Evolutionary conservation across 2,329 filamentous ascomycete genomes (phyloP).

Genomic region (Fusarium sp.): DNA sequence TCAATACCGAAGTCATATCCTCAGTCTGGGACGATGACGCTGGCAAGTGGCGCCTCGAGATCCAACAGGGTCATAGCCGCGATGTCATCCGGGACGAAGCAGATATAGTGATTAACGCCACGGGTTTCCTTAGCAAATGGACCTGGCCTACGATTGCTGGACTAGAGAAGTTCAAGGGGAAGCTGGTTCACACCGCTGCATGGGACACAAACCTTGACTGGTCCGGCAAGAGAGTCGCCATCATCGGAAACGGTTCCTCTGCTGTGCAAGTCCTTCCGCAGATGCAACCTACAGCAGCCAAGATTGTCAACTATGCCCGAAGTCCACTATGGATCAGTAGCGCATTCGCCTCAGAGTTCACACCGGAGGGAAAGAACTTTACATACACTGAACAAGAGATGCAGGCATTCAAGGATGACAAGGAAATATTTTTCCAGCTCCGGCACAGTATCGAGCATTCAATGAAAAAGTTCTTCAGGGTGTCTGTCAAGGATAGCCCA

Average conservation of each 20-base stretch:
- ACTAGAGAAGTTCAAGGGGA: not conserved
- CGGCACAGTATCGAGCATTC: not conserved
- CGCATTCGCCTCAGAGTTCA: not conserved
- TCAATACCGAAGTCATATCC: not conserved
- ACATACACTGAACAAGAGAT: not conserved
- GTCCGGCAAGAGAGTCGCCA: not conserved
- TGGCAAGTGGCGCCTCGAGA: not conserved
- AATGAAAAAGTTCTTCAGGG: not conserved
- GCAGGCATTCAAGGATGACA: not conserved
- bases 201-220: not conserved
- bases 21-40: not conserved
- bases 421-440: not conserved
- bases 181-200: not conserved
- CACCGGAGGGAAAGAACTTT: not conserved
- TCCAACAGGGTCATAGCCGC: not conserved
- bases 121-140: not conserved
- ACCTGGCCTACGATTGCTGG: not conserved
- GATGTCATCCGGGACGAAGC: not conserved
- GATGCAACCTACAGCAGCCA: not conserved
- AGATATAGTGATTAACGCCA: not conserved
- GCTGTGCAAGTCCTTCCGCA: not conserved
- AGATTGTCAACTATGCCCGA: not conserved
- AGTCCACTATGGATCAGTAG: not conserved
- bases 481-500: not conserved
- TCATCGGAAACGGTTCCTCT: not conserved